These are phyloP conservation scores for Eucalyptus tenuipes DNA, from an alignment of 345 rosid genomes.

Conservation along the genomic window DNA sequence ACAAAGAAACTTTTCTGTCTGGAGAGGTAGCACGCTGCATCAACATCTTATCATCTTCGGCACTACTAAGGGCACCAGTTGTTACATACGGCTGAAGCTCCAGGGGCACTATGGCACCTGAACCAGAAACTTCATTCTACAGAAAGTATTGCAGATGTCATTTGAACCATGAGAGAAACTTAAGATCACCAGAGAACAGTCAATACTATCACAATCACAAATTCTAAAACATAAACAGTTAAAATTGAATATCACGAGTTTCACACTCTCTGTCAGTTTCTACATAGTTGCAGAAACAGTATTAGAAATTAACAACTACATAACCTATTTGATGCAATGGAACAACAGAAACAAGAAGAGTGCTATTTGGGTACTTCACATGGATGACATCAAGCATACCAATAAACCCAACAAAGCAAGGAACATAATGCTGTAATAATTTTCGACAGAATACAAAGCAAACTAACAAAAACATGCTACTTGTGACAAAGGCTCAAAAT, in stretches of 20 bases:
- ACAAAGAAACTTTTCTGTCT: not conserved
- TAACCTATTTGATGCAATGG: not conserved
- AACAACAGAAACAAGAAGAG: not conserved
- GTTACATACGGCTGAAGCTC: not conserved
- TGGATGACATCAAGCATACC: not conserved
- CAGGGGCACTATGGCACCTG: constrained; percentile 2
- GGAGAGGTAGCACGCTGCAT: not conserved
- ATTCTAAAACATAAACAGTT: not conserved
- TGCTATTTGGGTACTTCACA: not conserved
- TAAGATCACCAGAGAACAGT: not conserved
- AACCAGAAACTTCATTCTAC: constrained; percentile 28
- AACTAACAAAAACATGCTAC: not conserved
- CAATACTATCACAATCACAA: not conserved
- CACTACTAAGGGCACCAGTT: not conserved
- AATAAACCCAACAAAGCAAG: not conserved
- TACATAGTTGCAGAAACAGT: not conserved
- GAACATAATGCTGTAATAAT: not conserved
- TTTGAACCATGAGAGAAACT: not conserved
- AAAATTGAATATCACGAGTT: not conserved
- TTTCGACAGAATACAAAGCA: not conserved
- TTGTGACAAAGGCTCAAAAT: not conserved
- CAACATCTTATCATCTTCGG: not conserved
- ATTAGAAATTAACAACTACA: not conserved
- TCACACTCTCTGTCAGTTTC: not conserved
- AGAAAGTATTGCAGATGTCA: not conserved